These are phyloP conservation scores for Urtica urens DNA, from an alignment of 306 rosid species.

Conservation along the genomic window DNA sequence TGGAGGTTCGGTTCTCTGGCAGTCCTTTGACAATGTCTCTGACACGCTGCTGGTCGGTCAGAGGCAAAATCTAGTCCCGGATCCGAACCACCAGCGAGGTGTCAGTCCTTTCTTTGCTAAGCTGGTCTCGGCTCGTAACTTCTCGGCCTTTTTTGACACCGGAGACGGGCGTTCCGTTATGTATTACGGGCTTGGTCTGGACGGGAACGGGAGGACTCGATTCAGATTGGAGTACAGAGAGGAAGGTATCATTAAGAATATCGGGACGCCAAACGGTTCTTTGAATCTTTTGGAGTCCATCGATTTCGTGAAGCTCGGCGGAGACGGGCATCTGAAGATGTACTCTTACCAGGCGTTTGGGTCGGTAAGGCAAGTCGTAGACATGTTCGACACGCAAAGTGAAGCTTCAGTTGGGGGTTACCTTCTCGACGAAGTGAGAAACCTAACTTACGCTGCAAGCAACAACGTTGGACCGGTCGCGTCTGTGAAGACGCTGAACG, in stretches of 20 bases:
- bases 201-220: background rate
- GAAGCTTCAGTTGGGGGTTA: background rate
- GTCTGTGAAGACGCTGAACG: too few relatives aligned
- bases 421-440: too few relatives aligned
- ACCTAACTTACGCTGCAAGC: too few relatives aligned
- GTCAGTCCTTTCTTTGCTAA: too few relatives aligned
- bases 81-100: too few relatives aligned
- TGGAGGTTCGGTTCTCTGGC: background rate
- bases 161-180: background rate
- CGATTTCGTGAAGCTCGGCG: slow-evolving; percentile 1
- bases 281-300: background rate
- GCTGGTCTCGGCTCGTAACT: background rate
- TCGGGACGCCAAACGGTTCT: background rate
- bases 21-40: background rate
- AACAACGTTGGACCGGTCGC: too few relatives aligned
- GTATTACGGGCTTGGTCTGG: background rate
- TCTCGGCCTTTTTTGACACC: background rate
- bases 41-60: slow-evolving; percentile 2
- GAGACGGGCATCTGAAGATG: background rate
- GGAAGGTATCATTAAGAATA: background rate
- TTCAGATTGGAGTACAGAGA: background rate
- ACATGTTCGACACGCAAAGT: background rate
- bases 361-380: background rate
- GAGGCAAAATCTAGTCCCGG: background rate
- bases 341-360: background rate